Base-by-base conservation (phyloP, 2,329 filamentous ascomycete species). In the Camillea tinctor region DNA sequence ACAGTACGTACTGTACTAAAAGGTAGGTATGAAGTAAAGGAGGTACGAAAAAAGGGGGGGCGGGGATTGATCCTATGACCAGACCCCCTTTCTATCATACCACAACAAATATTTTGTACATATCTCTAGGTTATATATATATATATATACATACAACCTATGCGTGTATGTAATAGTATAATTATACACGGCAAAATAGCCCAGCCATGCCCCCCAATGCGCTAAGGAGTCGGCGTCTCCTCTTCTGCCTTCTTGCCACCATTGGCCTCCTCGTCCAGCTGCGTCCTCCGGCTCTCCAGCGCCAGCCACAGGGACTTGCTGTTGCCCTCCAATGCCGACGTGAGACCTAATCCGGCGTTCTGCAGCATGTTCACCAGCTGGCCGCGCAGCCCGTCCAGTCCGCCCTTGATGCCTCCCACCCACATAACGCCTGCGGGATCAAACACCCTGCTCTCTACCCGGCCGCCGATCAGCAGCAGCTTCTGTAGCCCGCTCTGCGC, bases 401-500 rank as follows among this genome's bases (percentile, higher is more conserved):
- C 92, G 61, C 92, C 92, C 66, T 90, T 81, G 68, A 98, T 96
- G 40, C 89, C 83, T 59, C 92, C 84, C 30, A 88, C 80, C 83
- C 83, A 86, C 68, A 77, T 80, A 54, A 88, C 75, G 57, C 90
- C 90, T 11, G 88, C 87, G 52, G 84, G 76, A 72, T 97, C 93
- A 70, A 97, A 93, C 30, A 92, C 86, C 74, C 87, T 89, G 64
- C 91, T 91, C 72, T 99, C 95, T 26, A 97, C 85, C 55, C 95
- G 84, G 15, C 93, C 93, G 56, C 93, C 95, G 15, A 99, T 79
- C 36, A 99, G 77, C 74, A 96, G 81, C 64, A 99, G 77, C 79
- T 99, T 99, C 71, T 92, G 87, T 67, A 99, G 74, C 7, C 91
- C 95, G 65, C 80, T 85, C 76, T 97, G 93, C 57, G 94, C 91